Evolutionary conservation across 2,329 filamentous ascomycete genomes (phyloP).

Genomic region (Plenodomus biglobosus): DNA sequence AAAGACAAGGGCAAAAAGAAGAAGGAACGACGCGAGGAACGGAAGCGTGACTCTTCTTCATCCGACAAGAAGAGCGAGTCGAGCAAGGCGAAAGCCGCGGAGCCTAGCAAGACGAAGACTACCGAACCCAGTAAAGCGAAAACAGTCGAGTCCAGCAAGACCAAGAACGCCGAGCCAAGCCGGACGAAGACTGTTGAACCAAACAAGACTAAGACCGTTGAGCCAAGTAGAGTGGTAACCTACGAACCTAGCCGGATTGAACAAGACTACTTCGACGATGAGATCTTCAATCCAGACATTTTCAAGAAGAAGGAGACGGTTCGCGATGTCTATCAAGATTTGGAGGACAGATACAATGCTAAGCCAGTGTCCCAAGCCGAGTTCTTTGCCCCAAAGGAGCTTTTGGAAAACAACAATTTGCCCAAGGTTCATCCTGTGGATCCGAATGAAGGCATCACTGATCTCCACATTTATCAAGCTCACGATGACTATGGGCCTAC

Average conservation of each 20-base stretch:
- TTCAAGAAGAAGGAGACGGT: conserved; percentile 49
- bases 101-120: conserved; percentile 17
- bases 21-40: conserved; percentile 12
- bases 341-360: conserved; percentile 46
- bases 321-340: conserved; percentile 47
- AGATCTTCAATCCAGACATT: conserved; percentile 50
- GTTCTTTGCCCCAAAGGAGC: conserved; percentile 52
- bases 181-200: conserved; percentile 15
- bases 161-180: conserved; percentile 5
- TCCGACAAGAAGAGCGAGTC: conserved; percentile 7
- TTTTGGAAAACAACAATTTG: conserved; percentile 43
- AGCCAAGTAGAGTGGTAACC: conserved; percentile 38
- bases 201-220: conserved; percentile 23
- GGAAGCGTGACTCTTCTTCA: conserved; percentile 23
- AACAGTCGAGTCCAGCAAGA: neutral
- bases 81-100: conserved; percentile 6
- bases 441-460: conserved; percentile 49
- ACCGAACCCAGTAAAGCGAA: conserved; percentile 15
- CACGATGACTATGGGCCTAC: conserved; percentile 40
- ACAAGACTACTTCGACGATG: conserved; percentile 47
- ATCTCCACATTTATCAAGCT: conserved; percentile 48
- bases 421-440: conserved; percentile 41
- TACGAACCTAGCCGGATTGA: conserved; percentile 40
- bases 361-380: conserved; percentile 47
- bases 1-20: conserved; percentile 17